Conservation (phyloP, 2,329 filamentous ascomycete genomes). For the Zopfia rhizophila region DNA sequence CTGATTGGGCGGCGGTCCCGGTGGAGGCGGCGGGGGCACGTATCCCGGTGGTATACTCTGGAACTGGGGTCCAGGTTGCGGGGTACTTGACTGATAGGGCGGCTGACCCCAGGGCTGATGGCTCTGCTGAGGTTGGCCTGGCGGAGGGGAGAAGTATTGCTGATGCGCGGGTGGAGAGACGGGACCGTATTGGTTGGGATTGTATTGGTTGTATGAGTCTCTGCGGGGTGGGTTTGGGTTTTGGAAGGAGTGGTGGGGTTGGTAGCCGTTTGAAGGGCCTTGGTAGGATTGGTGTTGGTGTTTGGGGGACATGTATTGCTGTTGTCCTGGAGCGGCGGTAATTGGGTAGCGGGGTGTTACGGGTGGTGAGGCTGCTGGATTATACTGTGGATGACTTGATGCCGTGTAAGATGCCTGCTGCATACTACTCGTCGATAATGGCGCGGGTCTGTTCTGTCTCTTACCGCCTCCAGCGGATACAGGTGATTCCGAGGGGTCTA, state of each 20-base stretch:
- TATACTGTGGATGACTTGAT: slow-evolving; percentile 59
- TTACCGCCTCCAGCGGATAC: slow-evolving; percentile 39
- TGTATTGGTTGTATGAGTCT: slow-evolving; percentile 54
- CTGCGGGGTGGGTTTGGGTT: slow-evolving; percentile 41
- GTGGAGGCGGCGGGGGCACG: slow-evolving; percentile 73
- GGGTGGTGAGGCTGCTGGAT: slow-evolving; percentile 59
- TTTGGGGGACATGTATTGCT: slow-evolving; percentile 46
- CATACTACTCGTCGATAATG: slow-evolving; percentile 43
- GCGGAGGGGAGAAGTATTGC: slow-evolving; percentile 62
- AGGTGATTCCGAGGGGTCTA: slow-evolving; percentile 65
- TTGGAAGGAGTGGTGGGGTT: slow-evolving; percentile 18
- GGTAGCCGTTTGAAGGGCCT: slow-evolving; percentile 36
- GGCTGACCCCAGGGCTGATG: slow-evolving; percentile 66
- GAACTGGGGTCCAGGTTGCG: slow-evolving; percentile 55
- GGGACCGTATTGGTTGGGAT: slow-evolving; percentile 59
- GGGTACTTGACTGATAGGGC: slow-evolving; percentile 61
- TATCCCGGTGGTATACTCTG: slow-evolving; percentile 68
- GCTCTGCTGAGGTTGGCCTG: slow-evolving; percentile 53
- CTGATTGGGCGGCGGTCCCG: slow-evolving; percentile 68
- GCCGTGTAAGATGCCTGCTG: slow-evolving; percentile 46
- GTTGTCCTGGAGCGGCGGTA: slow-evolving; percentile 40
- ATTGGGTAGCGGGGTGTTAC: slow-evolving; percentile 58
- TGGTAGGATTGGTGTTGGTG: slow-evolving; percentile 34
- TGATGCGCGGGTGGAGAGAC: slow-evolving; percentile 68
- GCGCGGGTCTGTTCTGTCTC: slow-evolving; percentile 53